phyloP scores from a whole-genome alignment of 2,329 filamentous ascomycete species.

The Fusarium brevicatenulatum region DNA sequence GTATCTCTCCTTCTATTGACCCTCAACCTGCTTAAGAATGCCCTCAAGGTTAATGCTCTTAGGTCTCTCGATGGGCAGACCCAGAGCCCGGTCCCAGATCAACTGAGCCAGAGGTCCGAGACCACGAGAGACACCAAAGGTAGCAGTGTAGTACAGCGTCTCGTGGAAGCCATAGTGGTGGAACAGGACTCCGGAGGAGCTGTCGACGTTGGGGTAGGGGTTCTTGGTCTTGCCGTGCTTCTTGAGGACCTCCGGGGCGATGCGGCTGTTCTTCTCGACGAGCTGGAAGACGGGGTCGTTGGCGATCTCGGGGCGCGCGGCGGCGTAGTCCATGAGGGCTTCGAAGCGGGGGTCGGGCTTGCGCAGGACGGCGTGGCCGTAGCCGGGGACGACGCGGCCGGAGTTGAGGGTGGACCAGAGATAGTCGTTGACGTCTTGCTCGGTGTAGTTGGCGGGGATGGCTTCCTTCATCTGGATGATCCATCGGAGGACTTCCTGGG shows the following conservation, averaged over 20 bases:
- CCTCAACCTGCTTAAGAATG: conserved; percentile 74
- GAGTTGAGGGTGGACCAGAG: conserved; percentile 94
- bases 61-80: conserved; percentile 94
- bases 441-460: conserved; percentile 81
- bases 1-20: conserved; percentile 47
- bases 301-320: conserved; percentile 84
- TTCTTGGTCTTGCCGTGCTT: conserved; percentile 99
- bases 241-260: conserved; percentile 89
- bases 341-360: conserved; percentile 98
- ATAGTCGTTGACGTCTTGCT: conserved; percentile 86
- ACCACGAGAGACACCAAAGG: conserved; percentile 74
- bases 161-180: conserved; percentile 98
- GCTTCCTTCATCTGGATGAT: conserved; percentile 94
- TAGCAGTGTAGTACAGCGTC: conserved; percentile 90
- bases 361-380: conserved; percentile 94
- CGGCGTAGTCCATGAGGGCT: conserved; percentile 95
- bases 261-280: conserved; percentile 90
- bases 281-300: conserved; percentile 91
- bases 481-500: conserved; percentile 97
- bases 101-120: conserved; percentile 92
- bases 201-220: conserved; percentile 97
- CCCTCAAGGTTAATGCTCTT: conserved; percentile 97
- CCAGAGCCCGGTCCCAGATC: conserved; percentile 94
- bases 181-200: conserved; percentile 92
- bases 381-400: conserved; percentile 92